Base-by-base conservation (phyloP, 768 basidiomycete species). In the Guyanaporus albipodus region DNA sequence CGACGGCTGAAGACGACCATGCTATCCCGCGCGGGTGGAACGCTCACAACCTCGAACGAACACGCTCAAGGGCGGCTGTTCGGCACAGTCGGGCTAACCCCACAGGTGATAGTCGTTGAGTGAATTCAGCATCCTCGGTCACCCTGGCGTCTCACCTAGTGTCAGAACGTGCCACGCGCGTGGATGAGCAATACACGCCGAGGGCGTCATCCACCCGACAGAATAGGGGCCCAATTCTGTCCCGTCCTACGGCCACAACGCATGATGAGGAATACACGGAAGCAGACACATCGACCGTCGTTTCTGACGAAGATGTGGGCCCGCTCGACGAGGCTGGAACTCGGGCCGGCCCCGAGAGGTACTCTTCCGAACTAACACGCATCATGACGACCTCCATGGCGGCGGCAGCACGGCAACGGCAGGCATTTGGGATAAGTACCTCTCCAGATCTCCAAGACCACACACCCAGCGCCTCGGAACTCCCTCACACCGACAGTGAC, bases 401-500 rank as follows among this genome's bases (percentile, higher is more conserved):
- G 2, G 70, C 70, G 14, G 73, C 75, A 26, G 71, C 72, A 34
- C 69, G 71, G 12, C 74, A 79, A 52, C 65, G 74, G 34, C 66
- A 67, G 49, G 76, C 73, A n/a, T 74, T 78, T 52, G 80, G 79
- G 6, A 75, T 80, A 37, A 71, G 70, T 5, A 65, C 72, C 3
- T 76, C 77, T 4, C 64, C 67, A 8, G 50, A 46, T 23, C 27
- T 47, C 15, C 46, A 48, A 22, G 46, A 37, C 9, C 39, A 38
- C 18, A 39, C 26, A 11, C 32, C 46, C 7, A 35, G 38, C 22
- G 38, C 44, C 31, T 39, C 47, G 18, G 40, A 43, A 21, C 45
- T 64, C 24, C 49, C 73, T 6, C 71, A 70, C 35, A 61, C 68
- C 3, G 76, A 79, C 15, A 81, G 79, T 40, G 73, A 75, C 17